Base-by-base conservation (phyloP, 2,329 filamentous ascomycete species). In the Sporothrix luriei region DNA sequence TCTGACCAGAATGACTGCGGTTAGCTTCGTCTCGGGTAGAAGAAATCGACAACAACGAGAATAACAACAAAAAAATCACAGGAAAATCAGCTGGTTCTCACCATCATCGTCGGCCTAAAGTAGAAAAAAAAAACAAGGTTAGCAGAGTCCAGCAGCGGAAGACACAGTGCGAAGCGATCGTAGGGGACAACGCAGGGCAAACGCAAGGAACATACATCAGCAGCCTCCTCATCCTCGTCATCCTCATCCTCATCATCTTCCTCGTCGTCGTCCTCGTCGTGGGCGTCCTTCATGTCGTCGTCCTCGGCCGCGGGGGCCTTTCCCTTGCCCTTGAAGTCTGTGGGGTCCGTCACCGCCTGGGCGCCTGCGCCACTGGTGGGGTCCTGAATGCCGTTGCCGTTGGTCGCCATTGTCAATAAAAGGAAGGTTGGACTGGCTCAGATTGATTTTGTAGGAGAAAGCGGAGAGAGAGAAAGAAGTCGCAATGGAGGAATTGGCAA, bases 241-340 rank as follows among this genome's bases (percentile, higher is more conserved):
- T 33, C 88, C 65, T 90, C 90, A 52, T 94, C 91, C 19, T 90
- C 88, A 68, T 87, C 88, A 21, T 92, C 90, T 0, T 92, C 87
- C 29, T 90, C 90, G 74, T 92, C 86, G 24, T 84, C 85, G 54
- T 84, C 87, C 66, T 90, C 90, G 67, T 93, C 90, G 26, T 89
- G 88, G 77, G 85, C 84, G 77, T 87, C 81, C 75, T 91, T 88
- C 74, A 88, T 82, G 54, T 80, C 79, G 66, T 80, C 78, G 72
- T 85, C 81, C 74, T 82, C 80, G 66, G 82, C 78, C 65, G 87
- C 86, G 52, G 82, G 78, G 52, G 87, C 89, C 85, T 97, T 97
- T 83, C 93, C 93, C 85, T 97, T 97, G 81, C 92, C 92, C 76
- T 88, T 84, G 72, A 82, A 78, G 68, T 76, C 75, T 64, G 69